A percentile compares a stretch with the other conserved stretches of the same genome.
Conservation (phyloP, 2,329 filamentous ascomycete species). For the Aspergillus novofumigatus region DNA sequence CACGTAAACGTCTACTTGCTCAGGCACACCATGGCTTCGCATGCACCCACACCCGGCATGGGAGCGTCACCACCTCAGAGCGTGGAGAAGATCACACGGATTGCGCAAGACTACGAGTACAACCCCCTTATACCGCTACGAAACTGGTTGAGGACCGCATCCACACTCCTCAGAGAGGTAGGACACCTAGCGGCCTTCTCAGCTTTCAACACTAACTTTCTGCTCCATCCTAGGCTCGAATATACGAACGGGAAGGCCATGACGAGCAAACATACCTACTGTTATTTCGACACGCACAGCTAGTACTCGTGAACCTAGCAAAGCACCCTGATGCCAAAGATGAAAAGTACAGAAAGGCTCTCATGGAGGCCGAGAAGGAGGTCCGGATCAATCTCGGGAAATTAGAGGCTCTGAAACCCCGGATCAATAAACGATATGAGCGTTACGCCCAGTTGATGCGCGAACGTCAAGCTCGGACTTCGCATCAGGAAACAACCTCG, state of each 20-base stretch:
- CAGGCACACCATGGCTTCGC: conserved; percentile 21
- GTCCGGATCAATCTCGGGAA: conserved; percentile 63
- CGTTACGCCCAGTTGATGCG: conserved; percentile 56
- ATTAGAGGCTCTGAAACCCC: conserved; percentile 74
- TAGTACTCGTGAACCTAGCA: conserved; percentile 72
- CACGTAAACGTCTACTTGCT: background rate
- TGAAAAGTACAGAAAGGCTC: conserved; percentile 52
- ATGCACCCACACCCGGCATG: conserved; percentile 25
- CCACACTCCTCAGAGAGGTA: conserved; percentile 77
- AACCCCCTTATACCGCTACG: conserved; percentile 71
- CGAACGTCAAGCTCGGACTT: conserved; percentile 43
- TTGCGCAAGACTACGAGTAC: conserved; percentile 77
- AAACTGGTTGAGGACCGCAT: conserved; percentile 76
- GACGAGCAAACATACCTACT: conserved; percentile 85
- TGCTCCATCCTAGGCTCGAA: conserved; percentile 59
- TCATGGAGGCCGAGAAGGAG: conserved; percentile 56
- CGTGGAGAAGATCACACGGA: conserved; percentile 70
- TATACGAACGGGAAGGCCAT: conserved; percentile 82
- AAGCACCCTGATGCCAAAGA: conserved; percentile 71
- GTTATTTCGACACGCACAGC: conserved; percentile 79
- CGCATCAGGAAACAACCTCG: conserved; percentile 15
- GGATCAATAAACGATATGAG: conserved; percentile 68
- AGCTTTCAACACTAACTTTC: background rate
- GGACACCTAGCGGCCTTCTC: conserved; percentile 17
- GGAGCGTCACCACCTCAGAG: conserved; percentile 56